These are phyloP conservation scores for Colletotrichum cereale DNA, from an alignment of 2,329 filamentous ascomycete genomes.

Conservation along the genomic window DNA sequence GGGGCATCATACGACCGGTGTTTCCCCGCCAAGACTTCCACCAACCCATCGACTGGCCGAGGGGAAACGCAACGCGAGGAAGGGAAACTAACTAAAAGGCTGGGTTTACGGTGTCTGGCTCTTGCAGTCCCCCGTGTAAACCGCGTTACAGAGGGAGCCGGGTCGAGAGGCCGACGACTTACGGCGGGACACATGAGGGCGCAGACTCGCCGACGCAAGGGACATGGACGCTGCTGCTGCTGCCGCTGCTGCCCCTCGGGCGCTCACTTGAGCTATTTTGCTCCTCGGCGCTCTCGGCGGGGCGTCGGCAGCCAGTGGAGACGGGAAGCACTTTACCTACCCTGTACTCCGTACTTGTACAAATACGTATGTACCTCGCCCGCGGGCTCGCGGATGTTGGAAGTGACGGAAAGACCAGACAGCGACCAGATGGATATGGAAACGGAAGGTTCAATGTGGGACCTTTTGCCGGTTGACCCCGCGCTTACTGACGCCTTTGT, in stretches of 20 bases:
- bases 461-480: slow-evolving; percentile 11
- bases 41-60: slow-evolving; percentile 25
- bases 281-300: slow-evolving; percentile 27
- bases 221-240: background rate
- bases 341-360: background rate
- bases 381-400: background rate
- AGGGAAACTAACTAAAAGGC: slow-evolving; percentile 14
- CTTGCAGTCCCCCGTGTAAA: too few species aligned
- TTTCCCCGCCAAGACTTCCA: slow-evolving; percentile 31
- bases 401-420: slow-evolving; percentile 24
- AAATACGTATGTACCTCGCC: background rate
- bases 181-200: background rate
- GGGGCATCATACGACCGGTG: slow-evolving; percentile 12
- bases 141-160: slow-evolving; percentile 1
- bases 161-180: background rate
- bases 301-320: slow-evolving; percentile 30
- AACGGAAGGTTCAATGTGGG: slow-evolving; percentile 14
- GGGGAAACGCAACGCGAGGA: slow-evolving; percentile 13
- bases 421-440: slow-evolving; percentile 23
- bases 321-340: background rate
- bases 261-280: slow-evolving; percentile 20
- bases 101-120: background rate
- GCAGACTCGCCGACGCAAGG: background rate
- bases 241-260: too few species aligned
- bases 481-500: slow-evolving; percentile 17